Base-by-base conservation (phyloP, 2,329 filamentous ascomycete species). In the Orbilia oligospora region DNA sequence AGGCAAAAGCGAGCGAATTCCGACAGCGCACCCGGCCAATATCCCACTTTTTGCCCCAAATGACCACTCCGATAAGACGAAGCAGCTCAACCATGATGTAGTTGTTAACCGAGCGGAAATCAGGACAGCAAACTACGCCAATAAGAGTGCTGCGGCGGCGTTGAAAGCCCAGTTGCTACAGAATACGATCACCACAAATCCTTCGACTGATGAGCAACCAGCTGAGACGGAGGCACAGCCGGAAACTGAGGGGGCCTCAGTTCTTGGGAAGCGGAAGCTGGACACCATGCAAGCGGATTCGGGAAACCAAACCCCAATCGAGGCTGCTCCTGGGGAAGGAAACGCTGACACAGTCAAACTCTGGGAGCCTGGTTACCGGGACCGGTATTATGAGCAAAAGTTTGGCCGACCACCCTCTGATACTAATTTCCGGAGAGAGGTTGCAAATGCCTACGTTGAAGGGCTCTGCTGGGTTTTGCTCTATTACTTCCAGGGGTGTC, bases 401-500 rank as follows among this genome's bases (percentile, higher is more conserved):
- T 99, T 99, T 83, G 88, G 93, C 63, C 93, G 93, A 56, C 90
- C 92, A 75, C 90, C 93, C 1, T 89, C 91, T 67, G 92, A 99
- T 84, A 78, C 87, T 92, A 61, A 92, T 90, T 65, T 98, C 98
- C 84, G 92, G 95, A 92, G 94, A 84, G 89, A 93, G 83, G 97
- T 99, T 71, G 96, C 92, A 41, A 89, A 90, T 68, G 90, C 93
- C n/a, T 99, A 99, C 84, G 94, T 95, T 12, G 94, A 98, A 86
- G 96, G 96, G 41, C 88, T 99, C 9, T 92, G 92, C 22, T 99
- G 97, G 96, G 96, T 99, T 46, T 87, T 99, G 64, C 87, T 94
- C 41, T 99, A 99, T 85, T 99, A 99, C 84, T 97, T 97, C 84
- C 96, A 99, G 85, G 96, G 96, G 27, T 99, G 96, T 82, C 94